phyloP scores from a whole-genome alignment of 2,329 filamentous ascomycete species.

The Chaetomiaceae sp. region DNA sequence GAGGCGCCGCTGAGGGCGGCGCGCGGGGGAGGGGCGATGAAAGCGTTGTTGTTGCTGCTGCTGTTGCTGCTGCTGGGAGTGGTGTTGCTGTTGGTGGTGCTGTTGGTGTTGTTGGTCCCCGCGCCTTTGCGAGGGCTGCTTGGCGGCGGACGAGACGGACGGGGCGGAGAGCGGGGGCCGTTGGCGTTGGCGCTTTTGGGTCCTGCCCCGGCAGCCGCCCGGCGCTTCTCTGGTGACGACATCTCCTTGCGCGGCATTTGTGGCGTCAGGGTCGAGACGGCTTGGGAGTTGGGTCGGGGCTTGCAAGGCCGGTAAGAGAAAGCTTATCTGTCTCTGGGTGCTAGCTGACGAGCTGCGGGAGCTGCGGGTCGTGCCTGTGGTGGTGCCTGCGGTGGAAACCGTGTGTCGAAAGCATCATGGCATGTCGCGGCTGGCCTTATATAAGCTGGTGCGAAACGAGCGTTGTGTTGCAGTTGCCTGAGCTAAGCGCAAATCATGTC shows the following conservation, averaged over 20 bases:
- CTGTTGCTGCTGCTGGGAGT: not conserved
- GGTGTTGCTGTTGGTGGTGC: not conserved
- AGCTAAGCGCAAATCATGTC: not conserved
- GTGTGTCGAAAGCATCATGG: not conserved
- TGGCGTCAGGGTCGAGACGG: not conserved
- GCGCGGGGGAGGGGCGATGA: conserved; percentile 37
- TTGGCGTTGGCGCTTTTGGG: conserved; percentile 3
- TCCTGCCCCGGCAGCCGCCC: conserved; percentile 26
- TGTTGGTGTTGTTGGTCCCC: not conserved
- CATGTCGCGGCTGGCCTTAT: not conserved
- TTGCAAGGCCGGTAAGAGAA: no score
- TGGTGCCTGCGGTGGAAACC: not conserved
- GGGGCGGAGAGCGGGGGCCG: conserved; percentile 15
- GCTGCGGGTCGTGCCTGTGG: not conserved
- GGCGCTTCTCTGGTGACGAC: conserved; percentile 41
- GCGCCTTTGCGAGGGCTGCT: conserved; percentile 1
- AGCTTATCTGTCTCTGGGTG: no score
- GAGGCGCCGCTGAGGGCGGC: conserved; percentile 34
- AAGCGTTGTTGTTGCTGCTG: conserved; percentile 13
- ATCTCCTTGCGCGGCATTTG: conserved; percentile 28
- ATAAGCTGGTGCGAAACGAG: not conserved
- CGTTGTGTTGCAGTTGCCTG: conserved; percentile 12
- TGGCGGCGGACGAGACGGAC: conserved; percentile 3
- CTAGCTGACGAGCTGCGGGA: not conserved
- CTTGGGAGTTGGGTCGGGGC: not conserved